phyloP scores from a whole-genome alignment of 148 eudicot genomes.

The Nepenthes mirabilis region DNA sequence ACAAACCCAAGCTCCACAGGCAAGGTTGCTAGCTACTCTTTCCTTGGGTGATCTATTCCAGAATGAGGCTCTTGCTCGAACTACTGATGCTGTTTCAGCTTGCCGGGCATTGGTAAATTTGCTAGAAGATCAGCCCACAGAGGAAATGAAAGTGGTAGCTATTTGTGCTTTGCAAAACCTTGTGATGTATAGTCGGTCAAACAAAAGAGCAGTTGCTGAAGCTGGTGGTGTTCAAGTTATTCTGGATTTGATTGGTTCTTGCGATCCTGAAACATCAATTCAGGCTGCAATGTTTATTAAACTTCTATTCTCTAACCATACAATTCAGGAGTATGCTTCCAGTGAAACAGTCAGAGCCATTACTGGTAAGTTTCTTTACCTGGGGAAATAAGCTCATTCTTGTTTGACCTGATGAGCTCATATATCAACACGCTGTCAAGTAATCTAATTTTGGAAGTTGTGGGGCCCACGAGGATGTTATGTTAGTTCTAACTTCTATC shows the following conservation, averaged over 20 bases:
- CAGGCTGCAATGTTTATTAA: slow-evolving; percentile 93
- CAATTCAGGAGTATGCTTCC: slow-evolving; percentile 98
- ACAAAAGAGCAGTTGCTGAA: slow-evolving; percentile 98
- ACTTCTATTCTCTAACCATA: slow-evolving; percentile 85
- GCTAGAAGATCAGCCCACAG: slow-evolving; percentile 96
- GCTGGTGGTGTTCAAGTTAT: slow-evolving; percentile 95
- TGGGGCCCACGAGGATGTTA: too few species aligned
- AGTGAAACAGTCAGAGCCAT: slow-evolving; percentile 97
- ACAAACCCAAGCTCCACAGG: slow-evolving; percentile 96
- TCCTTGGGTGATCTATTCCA: slow-evolving; percentile 96
- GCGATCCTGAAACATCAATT: slow-evolving; percentile 88
- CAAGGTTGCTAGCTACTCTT: slow-evolving; percentile 77
- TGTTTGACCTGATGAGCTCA: neutral
- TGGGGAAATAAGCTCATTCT: neutral
- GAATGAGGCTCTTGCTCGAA: slow-evolving; percentile 85
- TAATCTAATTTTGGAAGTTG: too few species aligned
- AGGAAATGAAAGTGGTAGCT: slow-evolving; percentile 98
- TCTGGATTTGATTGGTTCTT: slow-evolving; percentile 84
- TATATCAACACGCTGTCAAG: neutral
- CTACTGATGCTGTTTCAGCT: slow-evolving; percentile 89
- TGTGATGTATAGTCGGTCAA: slow-evolving; percentile 82
- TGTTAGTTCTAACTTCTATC: too few species aligned
- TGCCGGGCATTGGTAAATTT: slow-evolving; percentile 87
- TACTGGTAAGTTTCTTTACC: slow-evolving; percentile 47
- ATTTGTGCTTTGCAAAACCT: slow-evolving; percentile 95